Evolutionary conservation across 495 filamentous ascomycete genomes (phyloP), one percentile per base, ranked within the genome.

Genomic region (Aspergillus homomorphus): DNA sequence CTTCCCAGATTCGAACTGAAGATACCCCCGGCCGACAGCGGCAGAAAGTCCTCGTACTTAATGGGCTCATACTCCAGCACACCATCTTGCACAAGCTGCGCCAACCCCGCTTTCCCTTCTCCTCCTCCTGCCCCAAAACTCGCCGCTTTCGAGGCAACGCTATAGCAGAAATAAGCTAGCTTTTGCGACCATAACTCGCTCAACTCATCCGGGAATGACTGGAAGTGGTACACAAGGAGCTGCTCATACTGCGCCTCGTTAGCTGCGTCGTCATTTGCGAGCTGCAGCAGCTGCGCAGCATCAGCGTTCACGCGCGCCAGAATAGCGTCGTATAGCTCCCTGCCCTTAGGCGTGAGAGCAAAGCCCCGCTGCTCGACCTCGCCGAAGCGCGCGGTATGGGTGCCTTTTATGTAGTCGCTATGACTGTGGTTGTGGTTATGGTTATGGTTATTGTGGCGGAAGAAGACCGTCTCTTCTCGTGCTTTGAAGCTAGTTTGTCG

Each of bases 401-500:
- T 68, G 16, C 74, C 72, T 20, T 69, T 63, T 0, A 76, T 54
- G 23, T 22, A 64, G 0, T 49, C 44, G 22, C 51, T 59, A 6
- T 54, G 28, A 6, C 38, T n/a, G n/a, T n/a, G n/a, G n/a, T n/a
- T n/a, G n/a, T n/a, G n/a, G n/a, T n/a, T n/a, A n/a, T n/a, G n/a
- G n/a, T n/a, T n/a, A n/a, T n/a, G n/a, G n/a, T n/a, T n/a, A n/a
- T n/a, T n/a, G n/a, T n/a, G n/a, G n/a, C 51, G 54, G 53, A 78
- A 76, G 20, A 66, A 62, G 0, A 78, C 70, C 0, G 64, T 62
- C 45, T 78, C 75, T 53, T 77, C 68, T 18, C 76, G 57, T 0
- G 75, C 74, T 51, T 69, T 70, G 60, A 78, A 78, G 53, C 75
- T 78, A 4, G 74, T 78, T 50, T 77, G 75, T 8, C 75, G 69